Evolutionary conservation across 306 rosid species (phyloP), one percentile per base, ranked within the genome.

Genomic region (Pterocarpus santalinus): DNA sequence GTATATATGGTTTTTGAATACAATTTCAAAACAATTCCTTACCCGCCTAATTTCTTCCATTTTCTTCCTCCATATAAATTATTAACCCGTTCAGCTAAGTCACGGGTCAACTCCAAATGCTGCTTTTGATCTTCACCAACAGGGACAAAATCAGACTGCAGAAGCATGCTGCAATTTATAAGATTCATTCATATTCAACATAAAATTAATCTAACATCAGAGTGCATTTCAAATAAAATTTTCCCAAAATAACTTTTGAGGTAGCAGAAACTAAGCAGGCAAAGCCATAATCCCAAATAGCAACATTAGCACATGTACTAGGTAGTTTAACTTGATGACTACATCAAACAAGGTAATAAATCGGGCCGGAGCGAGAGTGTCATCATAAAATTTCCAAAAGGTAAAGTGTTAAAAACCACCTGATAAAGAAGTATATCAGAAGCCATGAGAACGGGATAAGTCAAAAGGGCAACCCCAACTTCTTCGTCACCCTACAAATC

Each of bases 121-220:
- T 95, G 99, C 87, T 93, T 91, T 86, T 95, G 99, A 86, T 95
- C 99, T 89, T 95, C 99, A 17, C 99, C 99, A 46, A 95, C 99
- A 6, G 99, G 99, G 60, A 93, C 98, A 79, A 88, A 84, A 85
- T 95, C 99, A 63, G 98, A 85, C 99, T 95, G 91, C 87, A 90
- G 72, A 87, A 57, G 82, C 84, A 89, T 82, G 82, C 83, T 80
- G 66, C 70, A 69, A 65, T 79, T 75, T 62, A 64, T 90, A 80
- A 89, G 94, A 83, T 81, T 85, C 32, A 70, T 65, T 13, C 75
- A 53, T 60, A 32, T 78, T 85, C 79, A 55, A 77, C 80, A 61
- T 71, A 78, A 60, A 67, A 74, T 46, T 60, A 76, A 61, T 53
- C 30, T 73, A 84, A 30, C 44, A 77, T 69, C 82, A 78, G 49